Evolutionary conservation across 495 filamentous ascomycete species (phyloP), one percentile per base, ranked within the genome.

Genomic region (Lasiosphaeria ovina): DNA sequence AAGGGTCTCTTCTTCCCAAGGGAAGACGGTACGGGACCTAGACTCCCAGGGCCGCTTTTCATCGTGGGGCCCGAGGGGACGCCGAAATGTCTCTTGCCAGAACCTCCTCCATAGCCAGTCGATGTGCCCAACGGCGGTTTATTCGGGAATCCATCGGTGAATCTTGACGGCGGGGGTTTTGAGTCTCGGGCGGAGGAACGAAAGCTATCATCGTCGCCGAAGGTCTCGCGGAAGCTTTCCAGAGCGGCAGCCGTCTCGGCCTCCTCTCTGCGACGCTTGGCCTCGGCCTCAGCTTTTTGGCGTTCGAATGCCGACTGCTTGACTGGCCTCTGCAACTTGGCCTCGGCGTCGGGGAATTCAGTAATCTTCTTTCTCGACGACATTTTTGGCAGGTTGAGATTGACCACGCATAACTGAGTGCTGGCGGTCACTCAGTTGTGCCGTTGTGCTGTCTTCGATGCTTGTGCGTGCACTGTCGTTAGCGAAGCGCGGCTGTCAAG

Each of bases 221-320:
- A 96, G 32, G 87, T 91, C 68, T 94, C 93, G 60, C 94, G 86
- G 69, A 96, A 97, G 62, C 93, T 90, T 60, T 95, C 86, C 69
- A 91, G 90, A 12, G 91, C 93, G 8, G 93, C 93, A 38, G 89
- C 91, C 17, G 90, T 96, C 73, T 97, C 93, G 60, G 87, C 90
- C 70, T 88, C 88, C 73, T 96, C 93, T 58, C 91, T 83, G 64
- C 84, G 82, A 38, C 90, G 88, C 74, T 97, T 98, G 14, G 91
- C 93, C 78, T 97, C 91, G 36, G 90, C 92, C 70, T 96, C 93
- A 44, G 90, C 90, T 77, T 93, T 94, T 65, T 94, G 90, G 57
- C 88, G 87, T 75, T 98, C 93, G 75, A 96, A 98, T 36, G 91
- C 83, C 11, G 92, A 95, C 70, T 96, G 92, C 74, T 93, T 95